These are phyloP conservation scores for Tetrapyrgos nigripes DNA, from an alignment of 1,284 basidiomycete species.

Conservation along the genomic window DNA sequence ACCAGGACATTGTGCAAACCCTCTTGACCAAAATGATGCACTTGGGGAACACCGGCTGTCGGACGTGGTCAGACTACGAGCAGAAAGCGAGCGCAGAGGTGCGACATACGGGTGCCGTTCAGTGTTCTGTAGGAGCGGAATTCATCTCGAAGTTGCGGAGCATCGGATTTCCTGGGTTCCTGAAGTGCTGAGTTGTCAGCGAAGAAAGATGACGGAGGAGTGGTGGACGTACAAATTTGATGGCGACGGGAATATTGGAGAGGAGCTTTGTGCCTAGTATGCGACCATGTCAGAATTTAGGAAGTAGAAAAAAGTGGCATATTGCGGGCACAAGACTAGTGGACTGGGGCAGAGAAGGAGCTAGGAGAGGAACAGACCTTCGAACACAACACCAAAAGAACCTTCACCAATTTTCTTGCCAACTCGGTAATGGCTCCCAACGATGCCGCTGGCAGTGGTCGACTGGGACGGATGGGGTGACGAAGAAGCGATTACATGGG, in stretches of 20 bases:
- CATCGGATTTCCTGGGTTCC: constrained; percentile 99
- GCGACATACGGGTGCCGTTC: constrained; percentile 84
- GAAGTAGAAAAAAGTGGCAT: background rate
- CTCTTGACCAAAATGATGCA: constrained; percentile 98
- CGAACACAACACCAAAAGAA: constrained; percentile 84
- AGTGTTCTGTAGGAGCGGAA: constrained; percentile 97
- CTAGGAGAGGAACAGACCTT: constrained; percentile 53
- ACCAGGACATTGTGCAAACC: constrained; percentile 97
- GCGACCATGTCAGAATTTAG: background rate
- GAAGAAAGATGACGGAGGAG: too few species aligned
- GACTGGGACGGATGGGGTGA: constrained; percentile 65
- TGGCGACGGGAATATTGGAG: constrained; percentile 91
- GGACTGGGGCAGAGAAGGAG: too few species aligned
- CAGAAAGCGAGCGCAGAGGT: constrained; percentile 14
- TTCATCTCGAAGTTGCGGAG: constrained; percentile 96
- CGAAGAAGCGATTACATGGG: constrained; percentile 79
- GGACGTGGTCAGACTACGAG: constrained; percentile 21
- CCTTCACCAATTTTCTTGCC: constrained; percentile 91
- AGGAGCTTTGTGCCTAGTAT: constrained; percentile 85
- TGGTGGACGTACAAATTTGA: constrained; percentile 94
- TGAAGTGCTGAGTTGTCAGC: constrained; percentile 39
- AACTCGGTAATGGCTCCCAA: constrained; percentile 78
- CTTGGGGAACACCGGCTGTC: constrained; percentile 92
- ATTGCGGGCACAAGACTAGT: too few species aligned
- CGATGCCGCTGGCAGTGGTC: constrained; percentile 63